phyloP scores from a whole-genome alignment of 1,284 basidiomycete genomes.

The Chondrostereum purpureum region DNA sequence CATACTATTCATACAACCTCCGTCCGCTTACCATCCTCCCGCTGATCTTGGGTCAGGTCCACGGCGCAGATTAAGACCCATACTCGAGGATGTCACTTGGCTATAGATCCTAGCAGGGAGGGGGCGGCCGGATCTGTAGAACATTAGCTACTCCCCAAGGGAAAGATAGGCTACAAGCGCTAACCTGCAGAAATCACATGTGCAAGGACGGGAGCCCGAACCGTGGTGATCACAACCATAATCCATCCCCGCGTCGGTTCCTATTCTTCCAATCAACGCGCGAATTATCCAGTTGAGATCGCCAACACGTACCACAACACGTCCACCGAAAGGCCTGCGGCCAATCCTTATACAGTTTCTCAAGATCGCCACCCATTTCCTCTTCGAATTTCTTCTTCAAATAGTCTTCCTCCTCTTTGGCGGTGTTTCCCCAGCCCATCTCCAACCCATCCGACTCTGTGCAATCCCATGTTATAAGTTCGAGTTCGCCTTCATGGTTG shows the following conservation, averaged over 20 bases:
- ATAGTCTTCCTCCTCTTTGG: conserved; percentile 20
- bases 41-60: background rate
- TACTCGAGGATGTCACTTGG: background rate
- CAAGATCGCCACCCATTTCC: conserved; percentile 21
- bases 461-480: conserved; percentile 29
- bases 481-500: conserved; percentile 25
- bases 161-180: conserved; percentile 7
- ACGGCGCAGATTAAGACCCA: background rate
- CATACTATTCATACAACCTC: too few relatives aligned
- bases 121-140: background rate
- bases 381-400: conserved; percentile 21
- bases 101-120: background rate
- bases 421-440: conserved; percentile 14
- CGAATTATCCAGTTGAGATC: too few relatives aligned
- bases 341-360: conserved; percentile 23
- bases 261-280: background rate
- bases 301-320: conserved; percentile 22
- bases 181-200: conserved; percentile 32
- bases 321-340: conserved; percentile 29
- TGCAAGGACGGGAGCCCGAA: conserved; percentile 36
- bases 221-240: conserved; percentile 34
- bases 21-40: background rate
- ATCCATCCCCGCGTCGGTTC: conserved; percentile 20
- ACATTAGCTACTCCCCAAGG: background rate
- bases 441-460: background rate